Percentiles rank a stretch among this genome's conserved stretches.
Evolutionary conservation across 2,329 filamentous ascomycete species (phyloP).

Genomic region (Talaromyces verruculosus): DNA sequence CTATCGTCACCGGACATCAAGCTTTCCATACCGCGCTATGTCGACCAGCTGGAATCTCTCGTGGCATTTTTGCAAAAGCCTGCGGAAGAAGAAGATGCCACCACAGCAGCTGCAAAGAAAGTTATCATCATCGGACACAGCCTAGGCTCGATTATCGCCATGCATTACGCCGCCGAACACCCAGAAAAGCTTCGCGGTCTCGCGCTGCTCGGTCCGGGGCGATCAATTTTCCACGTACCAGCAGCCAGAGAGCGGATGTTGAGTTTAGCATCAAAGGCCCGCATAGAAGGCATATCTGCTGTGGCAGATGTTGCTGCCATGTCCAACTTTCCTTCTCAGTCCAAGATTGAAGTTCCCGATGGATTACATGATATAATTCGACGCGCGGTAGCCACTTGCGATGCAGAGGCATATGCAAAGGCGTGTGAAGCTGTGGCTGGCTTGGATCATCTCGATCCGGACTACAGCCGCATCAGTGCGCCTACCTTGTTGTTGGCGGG

Average conservation of each 20-base stretch:
- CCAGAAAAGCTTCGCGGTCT: constrained; percentile 30
- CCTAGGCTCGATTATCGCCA: constrained; percentile 38
- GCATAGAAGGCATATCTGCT: constrained; percentile 17
- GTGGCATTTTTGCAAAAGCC: constrained; percentile 13
- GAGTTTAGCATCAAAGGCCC: constrained; percentile 9
- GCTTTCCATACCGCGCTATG: constrained; percentile 16
- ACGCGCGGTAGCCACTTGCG: background rate
- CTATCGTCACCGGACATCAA: constrained; percentile 15
- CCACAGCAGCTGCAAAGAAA: constrained; percentile 1
- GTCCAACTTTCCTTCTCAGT: constrained; percentile 13
- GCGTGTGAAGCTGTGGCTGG: constrained; percentile 17
- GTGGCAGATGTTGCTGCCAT: constrained; percentile 13
- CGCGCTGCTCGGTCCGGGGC: constrained; percentile 35
- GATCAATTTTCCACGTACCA: constrained; percentile 26
- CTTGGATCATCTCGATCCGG: constrained; percentile 14
- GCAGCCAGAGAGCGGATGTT: constrained; percentile 18
- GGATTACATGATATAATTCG: constrained; percentile 6
- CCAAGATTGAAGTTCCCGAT: background rate
- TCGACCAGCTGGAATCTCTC: constrained; percentile 16
- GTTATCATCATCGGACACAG: constrained; percentile 39
- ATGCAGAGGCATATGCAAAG: constrained; percentile 17
- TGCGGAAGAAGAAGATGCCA: background rate
- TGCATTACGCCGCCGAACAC: constrained; percentile 38
- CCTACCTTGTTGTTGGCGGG: constrained; percentile 18
- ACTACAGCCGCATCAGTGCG: constrained; percentile 9